Base-by-base conservation (phyloP, 768 basidiomycete genomes). In the Suillus lakei region DNA sequence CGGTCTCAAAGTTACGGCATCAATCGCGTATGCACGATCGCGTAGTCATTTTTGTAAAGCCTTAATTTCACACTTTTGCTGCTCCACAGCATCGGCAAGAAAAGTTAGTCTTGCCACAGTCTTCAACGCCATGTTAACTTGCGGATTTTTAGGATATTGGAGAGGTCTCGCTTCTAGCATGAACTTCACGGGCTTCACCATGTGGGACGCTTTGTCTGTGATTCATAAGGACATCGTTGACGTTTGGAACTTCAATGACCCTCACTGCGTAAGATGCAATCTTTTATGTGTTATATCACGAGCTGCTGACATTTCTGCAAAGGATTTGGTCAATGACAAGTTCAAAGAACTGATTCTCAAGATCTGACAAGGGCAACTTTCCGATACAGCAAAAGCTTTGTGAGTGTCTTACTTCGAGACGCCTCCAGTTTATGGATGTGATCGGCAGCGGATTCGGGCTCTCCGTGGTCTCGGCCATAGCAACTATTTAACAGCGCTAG, bases 191-290 rank as follows among this genome's bases (percentile, higher is more conserved):
- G 65, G 67, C 1, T 44, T 62, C 32, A 55, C 53, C 5, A 56
- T 72, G 28, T 12, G 23, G 28, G 46, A 66, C 7, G 70, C 69
- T 38, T 39, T 73, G 28, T 32, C 51, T 38, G 63, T 70, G 9
- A 67, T 72, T 39, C 71, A 73, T 34, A 32, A 53, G 5, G 71
- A 72, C 43, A 68, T 73, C 46, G 34, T 72, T 38, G 34, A 39
- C 10, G 59, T 65, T 18, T 72, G 71, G 71, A 72, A 72, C 53
- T 66, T 72, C 60, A 18, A 46, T 18, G 68, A 68, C 62, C 62
- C 68, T 18, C 21, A 13, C 39, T 7, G 30, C 10, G 68, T 68
- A 28, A 56, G 65, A 34, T 16, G 5, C 8, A 54, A 23, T 48
- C 6, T 38, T 61, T 12, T 16, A 43, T 34, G 38, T n/a, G n/a